A percentile compares a stretch with the other conserved stretches of the same genome.
Conservation (phyloP, 1,284 basidiomycete genomes). For the Pascua guehoae region DNA sequence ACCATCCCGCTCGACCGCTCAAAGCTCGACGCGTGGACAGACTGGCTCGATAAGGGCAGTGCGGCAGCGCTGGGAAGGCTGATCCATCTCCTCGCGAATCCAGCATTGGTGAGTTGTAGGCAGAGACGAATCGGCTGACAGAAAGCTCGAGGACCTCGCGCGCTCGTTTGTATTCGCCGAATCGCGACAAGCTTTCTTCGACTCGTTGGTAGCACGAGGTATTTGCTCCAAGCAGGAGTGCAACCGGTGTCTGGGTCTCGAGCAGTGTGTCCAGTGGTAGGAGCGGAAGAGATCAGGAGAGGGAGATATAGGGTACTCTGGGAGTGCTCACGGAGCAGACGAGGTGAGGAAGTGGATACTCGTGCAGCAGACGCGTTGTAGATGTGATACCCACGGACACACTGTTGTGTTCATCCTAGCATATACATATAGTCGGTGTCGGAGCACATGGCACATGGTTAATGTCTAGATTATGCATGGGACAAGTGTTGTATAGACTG, state of each 20-base stretch:
- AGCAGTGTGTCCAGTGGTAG: too few relatives aligned
- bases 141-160: slow-evolving; percentile 9
- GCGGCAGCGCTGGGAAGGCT: slow-evolving; percentile 11
- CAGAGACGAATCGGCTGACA: background rate
- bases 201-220: background rate
- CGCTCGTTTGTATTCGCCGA: slow-evolving; percentile 8
- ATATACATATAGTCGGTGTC: too few relatives aligned
- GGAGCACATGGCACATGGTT: too few relatives aligned
- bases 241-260: background rate
- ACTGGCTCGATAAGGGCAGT: slow-evolving; percentile 26
- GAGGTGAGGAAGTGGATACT: too few relatives aligned
- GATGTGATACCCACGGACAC: too few relatives aligned
- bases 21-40: slow-evolving; percentile 32
- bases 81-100: slow-evolving; percentile 1
- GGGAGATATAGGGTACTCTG: too few relatives aligned
- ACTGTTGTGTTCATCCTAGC: too few relatives aligned
- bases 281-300: too few relatives aligned
- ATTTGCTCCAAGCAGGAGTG: slow-evolving; percentile 5
- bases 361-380: too few relatives aligned
- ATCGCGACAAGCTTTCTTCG: slow-evolving; percentile 4
- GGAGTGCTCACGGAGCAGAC: too few relatives aligned
- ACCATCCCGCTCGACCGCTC: slow-evolving; percentile 32
- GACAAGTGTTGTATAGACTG: too few relatives aligned
- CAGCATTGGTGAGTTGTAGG: slow-evolving; percentile 7
- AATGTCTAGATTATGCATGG: too few relatives aligned